These are phyloP conservation scores for Colletotrichum coccodes DNA, from an alignment of 2,329 filamentous ascomycete genomes.

Conservation along the genomic window DNA sequence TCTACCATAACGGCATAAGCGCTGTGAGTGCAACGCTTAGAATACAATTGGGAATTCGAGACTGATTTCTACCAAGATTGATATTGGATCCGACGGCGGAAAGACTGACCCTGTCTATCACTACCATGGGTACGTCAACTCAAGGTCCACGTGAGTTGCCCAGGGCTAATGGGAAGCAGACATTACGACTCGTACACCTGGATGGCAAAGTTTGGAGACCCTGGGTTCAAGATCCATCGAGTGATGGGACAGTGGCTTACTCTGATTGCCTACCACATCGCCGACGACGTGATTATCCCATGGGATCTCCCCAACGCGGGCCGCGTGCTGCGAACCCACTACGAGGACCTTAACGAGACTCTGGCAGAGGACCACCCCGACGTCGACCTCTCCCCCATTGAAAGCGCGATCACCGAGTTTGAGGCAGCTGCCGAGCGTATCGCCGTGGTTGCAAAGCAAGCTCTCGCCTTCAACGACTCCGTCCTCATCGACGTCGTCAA, in stretches of 20 bases:
- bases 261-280: slow-evolving; percentile 26
- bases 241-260: slow-evolving; percentile 53
- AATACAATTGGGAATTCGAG: background rate
- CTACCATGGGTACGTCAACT: slow-evolving; percentile 14
- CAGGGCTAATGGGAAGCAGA: background rate
- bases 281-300: slow-evolving; percentile 22
- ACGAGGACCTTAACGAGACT: slow-evolving; percentile 22
- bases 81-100: slow-evolving; percentile 22
- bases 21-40: background rate
- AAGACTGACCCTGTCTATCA: slow-evolving; percentile 25
- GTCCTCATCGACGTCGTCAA: slow-evolving; percentile 12
- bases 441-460: slow-evolving; percentile 12
- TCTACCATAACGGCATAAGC: slow-evolving; percentile 25
- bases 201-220: slow-evolving; percentile 62
- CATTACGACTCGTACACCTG: slow-evolving; percentile 50
- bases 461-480: slow-evolving; percentile 19
- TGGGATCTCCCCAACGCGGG: slow-evolving; percentile 28
- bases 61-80: background rate
- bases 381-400: slow-evolving; percentile 16
- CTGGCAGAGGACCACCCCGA: background rate
- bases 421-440: slow-evolving; percentile 16
- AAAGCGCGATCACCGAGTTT: slow-evolving; percentile 9
- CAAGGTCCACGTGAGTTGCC: background rate
- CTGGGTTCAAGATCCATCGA: slow-evolving; percentile 58
- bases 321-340: slow-evolving; percentile 19